A percentile compares a stretch with the other conserved stretches of the same genome.
These are phyloP conservation scores for Senna tora DNA, from an alignment of 306 rosid genomes.

Conservation along the genomic window DNA sequence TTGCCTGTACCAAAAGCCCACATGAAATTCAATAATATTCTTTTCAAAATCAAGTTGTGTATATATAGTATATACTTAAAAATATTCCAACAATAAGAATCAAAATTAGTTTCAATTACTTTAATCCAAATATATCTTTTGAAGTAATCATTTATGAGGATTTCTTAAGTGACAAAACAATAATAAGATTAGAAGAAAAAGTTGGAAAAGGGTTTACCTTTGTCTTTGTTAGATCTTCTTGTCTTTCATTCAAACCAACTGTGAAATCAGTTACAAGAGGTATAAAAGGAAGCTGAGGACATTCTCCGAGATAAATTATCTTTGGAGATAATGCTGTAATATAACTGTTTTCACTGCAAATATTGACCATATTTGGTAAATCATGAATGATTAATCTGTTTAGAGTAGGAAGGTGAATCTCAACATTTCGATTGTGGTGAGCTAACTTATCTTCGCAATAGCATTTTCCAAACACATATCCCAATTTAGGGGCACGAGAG, in stretches of 20 bases:
- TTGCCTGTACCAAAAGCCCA: background rate
- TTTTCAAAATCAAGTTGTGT: no score
- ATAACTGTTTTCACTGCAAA: slow-evolving; percentile 2
- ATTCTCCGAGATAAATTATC: background rate
- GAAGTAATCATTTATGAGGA: background rate
- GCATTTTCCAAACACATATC: slow-evolving; percentile 26
- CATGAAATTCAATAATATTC: background rate
- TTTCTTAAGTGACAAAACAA: background rate
- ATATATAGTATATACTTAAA: no score
- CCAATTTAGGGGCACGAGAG: background rate
- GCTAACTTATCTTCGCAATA: background rate
- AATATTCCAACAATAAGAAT: no score
- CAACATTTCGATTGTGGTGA: background rate
- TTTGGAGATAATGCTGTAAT: background rate
- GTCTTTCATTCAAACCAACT: background rate
- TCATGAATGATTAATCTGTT: no score
- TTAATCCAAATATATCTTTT: no score
- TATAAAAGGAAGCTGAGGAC: background rate
- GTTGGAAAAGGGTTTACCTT: background rate
- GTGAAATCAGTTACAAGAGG: background rate
- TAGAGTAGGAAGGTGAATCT: slow-evolving; percentile 21
- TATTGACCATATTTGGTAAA: slow-evolving; percentile 4
- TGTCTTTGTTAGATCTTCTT: background rate
- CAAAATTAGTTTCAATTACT: no score
- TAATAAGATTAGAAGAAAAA: background rate